Base-by-base conservation (phyloP, 2,329 filamentous ascomycete genomes). In the Pseudogymnoascus sp. region DNA sequence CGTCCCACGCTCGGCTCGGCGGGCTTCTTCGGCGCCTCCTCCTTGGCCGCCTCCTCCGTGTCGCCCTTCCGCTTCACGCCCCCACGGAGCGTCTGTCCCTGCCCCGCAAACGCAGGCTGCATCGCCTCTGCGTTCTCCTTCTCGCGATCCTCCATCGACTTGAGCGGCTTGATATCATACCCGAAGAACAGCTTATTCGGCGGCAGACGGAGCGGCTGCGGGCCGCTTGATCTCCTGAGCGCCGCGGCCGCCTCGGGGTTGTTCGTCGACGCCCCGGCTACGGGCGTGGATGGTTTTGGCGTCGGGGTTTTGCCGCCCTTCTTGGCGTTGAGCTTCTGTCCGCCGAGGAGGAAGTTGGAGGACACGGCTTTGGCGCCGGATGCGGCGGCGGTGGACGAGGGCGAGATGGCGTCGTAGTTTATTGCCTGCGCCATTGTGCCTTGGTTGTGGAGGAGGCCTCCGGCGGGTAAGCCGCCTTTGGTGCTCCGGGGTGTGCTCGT, bases 381-480 rank as follows among this genome's bases (percentile, higher is more conserved):
- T 5, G 84, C 84, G 13, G 85, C 86, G 13, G 86, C 82, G 1
- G 81, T 84, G 6, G 90, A 83, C 3, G 86, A 86, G 0, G 95
- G 93, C 0, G 92, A 91, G 68, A 99, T 96, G 33, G 92, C 85
- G 61, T 86, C 84, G 76, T 97, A 99, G 79, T 97, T 97, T 80
- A 99, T 97, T n/a, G 91, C 86, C 71, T 96, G 91, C 0, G 95
- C 93, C 95, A 99, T 99, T 65, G 88, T 93, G 10, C 95, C 95
- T 70, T 96, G 90, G 66, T 81, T 86, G 75, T 96, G 92, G 24
- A 97, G 76, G 14, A 89, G 77, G 4, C 93, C 91, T 29, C 91
- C 89, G 1, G 84, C 79, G 6, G 88, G 87, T 65, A 89, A 75
- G 11, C 85, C 85, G 63, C 84, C 83, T 1, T 81, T 79, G 3